Evolutionary conservation across 164 flowering plant genomes (phyloP).

Genomic region (Brasenia schreberi): DNA sequence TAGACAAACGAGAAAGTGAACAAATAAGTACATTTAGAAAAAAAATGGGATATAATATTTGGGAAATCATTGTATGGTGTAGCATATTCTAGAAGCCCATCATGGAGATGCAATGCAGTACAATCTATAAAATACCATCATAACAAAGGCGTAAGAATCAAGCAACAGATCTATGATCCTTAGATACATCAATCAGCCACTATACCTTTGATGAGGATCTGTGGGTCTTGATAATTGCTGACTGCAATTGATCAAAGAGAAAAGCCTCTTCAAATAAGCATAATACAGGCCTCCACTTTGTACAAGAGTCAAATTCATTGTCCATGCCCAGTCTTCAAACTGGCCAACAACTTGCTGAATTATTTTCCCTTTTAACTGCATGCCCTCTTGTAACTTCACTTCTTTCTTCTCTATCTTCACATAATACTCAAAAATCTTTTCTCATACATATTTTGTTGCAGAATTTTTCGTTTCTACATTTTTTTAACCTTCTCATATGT

Average conservation of each 20-base stretch:
- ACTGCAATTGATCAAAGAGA: background rate
- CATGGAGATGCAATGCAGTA: background rate
- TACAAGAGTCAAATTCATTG: background rate
- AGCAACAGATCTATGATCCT: conserved; percentile 18
- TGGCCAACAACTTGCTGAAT: background rate
- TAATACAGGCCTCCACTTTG: background rate
- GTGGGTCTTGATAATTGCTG: background rate
- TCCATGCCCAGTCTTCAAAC: background rate
- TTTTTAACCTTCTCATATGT: background rate
- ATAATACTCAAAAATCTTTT: too few relatives aligned
- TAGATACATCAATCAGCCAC: conserved; percentile 1
- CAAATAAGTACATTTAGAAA: background rate
- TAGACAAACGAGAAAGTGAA: background rate
- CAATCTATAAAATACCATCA: background rate
- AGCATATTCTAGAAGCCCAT: background rate
- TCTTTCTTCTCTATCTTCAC: background rate
- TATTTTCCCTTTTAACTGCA: background rate
- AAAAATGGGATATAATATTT: background rate
- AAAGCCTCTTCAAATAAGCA: background rate
- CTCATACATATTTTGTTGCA: background rate
- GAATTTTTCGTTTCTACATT: background rate
- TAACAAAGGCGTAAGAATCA: conserved; percentile 1
- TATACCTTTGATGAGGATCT: background rate
- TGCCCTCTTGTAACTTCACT: background rate
- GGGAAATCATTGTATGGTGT: background rate